phyloP scores from a whole-genome alignment of 108 stramenopile species.

The Discostella pseudostelligera region DNA sequence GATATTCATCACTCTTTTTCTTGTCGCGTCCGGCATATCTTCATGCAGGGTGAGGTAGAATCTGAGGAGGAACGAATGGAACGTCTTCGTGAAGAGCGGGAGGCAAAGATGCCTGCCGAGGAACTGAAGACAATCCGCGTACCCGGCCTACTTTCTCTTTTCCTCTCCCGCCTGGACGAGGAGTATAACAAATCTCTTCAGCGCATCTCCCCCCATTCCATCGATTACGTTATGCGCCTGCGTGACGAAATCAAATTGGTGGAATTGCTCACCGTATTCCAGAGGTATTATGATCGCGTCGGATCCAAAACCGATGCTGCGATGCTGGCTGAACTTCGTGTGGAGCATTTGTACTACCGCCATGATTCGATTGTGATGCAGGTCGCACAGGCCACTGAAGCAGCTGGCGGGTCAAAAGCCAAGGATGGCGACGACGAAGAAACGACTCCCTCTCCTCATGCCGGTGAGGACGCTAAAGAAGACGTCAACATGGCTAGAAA shows the following conservation, averaged over 20 bases:
- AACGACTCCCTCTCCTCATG: conserved; percentile 25
- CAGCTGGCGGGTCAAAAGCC: background rate
- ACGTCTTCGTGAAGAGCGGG: conserved; percentile 79
- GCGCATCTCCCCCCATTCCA: conserved; percentile 89
- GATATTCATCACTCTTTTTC: background rate
- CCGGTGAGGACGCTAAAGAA: too few relatives aligned
- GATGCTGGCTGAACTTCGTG: conserved; percentile 64
- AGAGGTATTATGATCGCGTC: conserved; percentile 84
- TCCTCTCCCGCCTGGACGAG: conserved; percentile 88
- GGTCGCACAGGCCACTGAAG: conserved; percentile 68
- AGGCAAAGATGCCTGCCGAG: conserved; percentile 69
- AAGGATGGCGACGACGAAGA: conserved; percentile 27
- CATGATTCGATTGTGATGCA: conserved; percentile 90
- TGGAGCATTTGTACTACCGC: conserved; percentile 97
- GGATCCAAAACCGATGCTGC: conserved; percentile 73
- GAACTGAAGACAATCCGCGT: conserved; percentile 81
- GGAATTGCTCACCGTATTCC: conserved; percentile 63
- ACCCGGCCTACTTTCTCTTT: conserved; percentile 85
- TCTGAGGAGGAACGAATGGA: conserved; percentile 82
- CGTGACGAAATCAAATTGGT: conserved; percentile 90
- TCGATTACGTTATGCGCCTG: conserved; percentile 89
- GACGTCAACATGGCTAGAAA: too few relatives aligned
- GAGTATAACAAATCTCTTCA: conserved; percentile 97
- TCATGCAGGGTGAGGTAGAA: conserved; percentile 62
- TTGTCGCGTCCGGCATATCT: background rate